Evolutionary conservation across 495 filamentous ascomycete genomes (phyloP), one percentile per base, ranked within the genome.

Genomic region (Aspergillus heteromorphus): DNA sequence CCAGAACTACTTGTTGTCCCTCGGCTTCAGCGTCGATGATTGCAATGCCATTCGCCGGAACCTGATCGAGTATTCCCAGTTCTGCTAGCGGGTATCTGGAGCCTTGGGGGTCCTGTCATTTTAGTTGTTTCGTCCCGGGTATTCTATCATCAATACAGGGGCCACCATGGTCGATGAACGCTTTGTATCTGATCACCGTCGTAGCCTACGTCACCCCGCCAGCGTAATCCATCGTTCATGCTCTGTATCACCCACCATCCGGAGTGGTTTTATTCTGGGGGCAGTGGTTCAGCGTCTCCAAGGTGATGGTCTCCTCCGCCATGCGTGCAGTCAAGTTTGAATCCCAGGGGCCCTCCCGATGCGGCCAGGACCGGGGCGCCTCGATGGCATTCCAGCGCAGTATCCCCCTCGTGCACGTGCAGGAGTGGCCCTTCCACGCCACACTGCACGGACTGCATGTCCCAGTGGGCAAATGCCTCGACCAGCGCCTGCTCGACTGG

Each of bases 321-420:
- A 64, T 53, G 0, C 54, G 31, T 18, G 50, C 57, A 13, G 52
- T 11, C 20, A 61, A 25, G 0, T 51, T 59, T 4, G 63, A 65
- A 45, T 65, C 64, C 75, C 77, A 83, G 1, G 75, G 64, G 0
- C 76, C 80, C 56, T 83, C 81, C 42, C 73, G 66, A 60, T 81
- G 76, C 0, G 64, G 54, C 16, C 60, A 56, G 0, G 23, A 23
- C 18, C 55, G 47, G 4, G 83, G 63, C 4, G 76, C 49, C 14
- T 48, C 16, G 3, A 81, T 51, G 0, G 77, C 79, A 10, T 68
- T 59, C 8, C 54, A 53, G 38, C 78, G 65, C 6, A 79, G 25
- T 3, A 4, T 27, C 14, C 21, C 14, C 20, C 18, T 25, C 42
- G 8, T 6, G 20, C 0, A 38, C 20, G 17, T 5, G 21, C 18